Conservation (phyloP, 1,284 basidiomycete genomes). For the Cystobasidium sp. region DNA sequence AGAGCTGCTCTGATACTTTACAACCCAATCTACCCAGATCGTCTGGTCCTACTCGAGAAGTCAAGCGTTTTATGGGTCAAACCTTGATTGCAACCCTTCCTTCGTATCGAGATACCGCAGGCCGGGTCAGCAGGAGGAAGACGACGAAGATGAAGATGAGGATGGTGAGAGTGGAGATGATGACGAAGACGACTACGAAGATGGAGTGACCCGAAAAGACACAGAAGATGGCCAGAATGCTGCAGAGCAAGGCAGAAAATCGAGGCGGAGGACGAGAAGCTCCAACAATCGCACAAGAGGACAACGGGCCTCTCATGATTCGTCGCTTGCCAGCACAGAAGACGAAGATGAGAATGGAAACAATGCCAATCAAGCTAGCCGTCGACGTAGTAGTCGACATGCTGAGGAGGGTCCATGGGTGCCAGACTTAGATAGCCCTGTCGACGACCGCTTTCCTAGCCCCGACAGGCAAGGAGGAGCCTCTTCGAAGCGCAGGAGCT, state of each 20-base stretch:
- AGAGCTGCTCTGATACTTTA: background rate
- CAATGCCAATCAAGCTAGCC: background rate
- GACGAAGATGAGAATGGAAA: constrained; percentile 42
- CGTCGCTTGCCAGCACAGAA: constrained; percentile 46
- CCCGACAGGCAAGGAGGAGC: background rate
- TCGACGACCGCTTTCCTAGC: constrained; percentile 8
- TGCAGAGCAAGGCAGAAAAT: background rate
- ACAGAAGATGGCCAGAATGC: constrained; percentile 50
- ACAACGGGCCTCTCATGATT: constrained; percentile 43
- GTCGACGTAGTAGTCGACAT: constrained; percentile 5
- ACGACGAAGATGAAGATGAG: constrained; percentile 46
- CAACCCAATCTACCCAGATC: constrained; percentile 45
- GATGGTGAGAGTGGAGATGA: constrained; percentile 50
- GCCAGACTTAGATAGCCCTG: constrained; percentile 8
- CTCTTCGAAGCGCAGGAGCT: background rate
- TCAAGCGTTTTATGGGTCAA: constrained; percentile 49
- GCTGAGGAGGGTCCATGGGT: constrained; percentile 1
- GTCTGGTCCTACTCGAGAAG: constrained; percentile 52
- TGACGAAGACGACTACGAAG: constrained; percentile 46
- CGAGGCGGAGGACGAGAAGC: constrained; percentile 22
- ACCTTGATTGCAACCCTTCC: constrained; percentile 47
- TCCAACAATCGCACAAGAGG: constrained; percentile 30
- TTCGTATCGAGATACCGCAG: constrained; percentile 50
- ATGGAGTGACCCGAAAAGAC: constrained; percentile 50
- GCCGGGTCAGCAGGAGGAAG: constrained; percentile 38